Conservation (phyloP, 2,329 filamentous ascomycete genomes). For the Cordyceps fumosorosea region DNA sequence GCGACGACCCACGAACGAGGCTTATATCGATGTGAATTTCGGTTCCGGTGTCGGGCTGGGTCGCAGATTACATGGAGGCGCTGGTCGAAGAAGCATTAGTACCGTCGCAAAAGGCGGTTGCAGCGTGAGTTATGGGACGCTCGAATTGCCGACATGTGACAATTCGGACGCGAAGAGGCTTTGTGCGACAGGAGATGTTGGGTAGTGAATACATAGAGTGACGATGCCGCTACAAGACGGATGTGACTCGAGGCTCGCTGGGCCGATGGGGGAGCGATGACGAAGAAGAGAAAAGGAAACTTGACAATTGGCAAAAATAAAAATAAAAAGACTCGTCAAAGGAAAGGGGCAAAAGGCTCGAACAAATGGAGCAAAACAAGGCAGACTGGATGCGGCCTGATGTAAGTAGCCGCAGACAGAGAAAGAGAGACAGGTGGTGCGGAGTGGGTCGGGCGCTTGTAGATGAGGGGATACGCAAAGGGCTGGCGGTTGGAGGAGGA, state of each 20-base stretch:
- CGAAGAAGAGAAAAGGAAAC: neutral
- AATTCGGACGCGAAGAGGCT: neutral
- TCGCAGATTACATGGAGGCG: slow-evolving; percentile 12
- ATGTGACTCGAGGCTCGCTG: neutral
- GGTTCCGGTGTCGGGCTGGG: neutral
- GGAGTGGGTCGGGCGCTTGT: slow-evolving; percentile 14
- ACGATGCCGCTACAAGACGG: neutral
- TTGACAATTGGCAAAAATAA: neutral
- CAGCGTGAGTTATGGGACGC: neutral
- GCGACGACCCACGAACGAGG: slow-evolving; percentile 20
- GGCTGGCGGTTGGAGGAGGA: slow-evolving; percentile 5
- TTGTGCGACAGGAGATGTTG: slow-evolving; percentile 9
- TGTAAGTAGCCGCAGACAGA: slow-evolving; percentile 11
- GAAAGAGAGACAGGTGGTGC: neutral
- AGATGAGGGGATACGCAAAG: slow-evolving; percentile 12
- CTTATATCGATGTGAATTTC: neutral
- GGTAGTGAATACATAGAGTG: neutral
- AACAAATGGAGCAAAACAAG: neutral
- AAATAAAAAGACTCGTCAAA: neutral
- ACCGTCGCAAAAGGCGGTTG: neutral
- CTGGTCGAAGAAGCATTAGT: slow-evolving; percentile 2
- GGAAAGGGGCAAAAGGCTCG: neutral
- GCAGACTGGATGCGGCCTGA: slow-evolving; percentile 4
- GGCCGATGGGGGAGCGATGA: neutral
- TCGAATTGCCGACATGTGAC: neutral